A percentile compares a stretch with the other conserved stretches of the same genome.
Evolutionary conservation across 345 rosid species (phyloP).

Genomic region (Brassica rapa): DNA sequence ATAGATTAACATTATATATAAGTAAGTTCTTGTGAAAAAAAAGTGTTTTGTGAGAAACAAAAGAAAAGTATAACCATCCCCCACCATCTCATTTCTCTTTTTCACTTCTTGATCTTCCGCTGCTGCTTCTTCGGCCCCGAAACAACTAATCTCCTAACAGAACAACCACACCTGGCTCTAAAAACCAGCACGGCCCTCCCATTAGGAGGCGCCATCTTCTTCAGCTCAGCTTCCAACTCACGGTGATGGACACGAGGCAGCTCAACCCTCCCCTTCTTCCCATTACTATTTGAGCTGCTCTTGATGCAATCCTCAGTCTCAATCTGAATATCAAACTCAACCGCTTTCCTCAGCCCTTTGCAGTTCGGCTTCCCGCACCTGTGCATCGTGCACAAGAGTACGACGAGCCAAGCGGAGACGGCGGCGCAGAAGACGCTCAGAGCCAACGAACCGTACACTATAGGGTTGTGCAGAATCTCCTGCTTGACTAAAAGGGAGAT

Average conservation of each 20-base stretch:
- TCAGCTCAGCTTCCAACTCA: slow-evolving; percentile 71
- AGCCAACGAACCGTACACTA: slow-evolving; percentile 74
- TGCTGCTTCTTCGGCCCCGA: slow-evolving; percentile 70
- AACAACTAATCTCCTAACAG: slow-evolving; percentile 85
- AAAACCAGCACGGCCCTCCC: slow-evolving; percentile 73
- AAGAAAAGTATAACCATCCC: slow-evolving; percentile 19
- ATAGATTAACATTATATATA: slow-evolving; percentile 17
- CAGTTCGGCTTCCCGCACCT: slow-evolving; percentile 82
- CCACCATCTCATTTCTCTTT: slow-evolving; percentile 7
- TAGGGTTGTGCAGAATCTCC: slow-evolving; percentile 64
- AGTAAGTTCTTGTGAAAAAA: slow-evolving; percentile 6
- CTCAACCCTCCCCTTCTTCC: slow-evolving; percentile 51
- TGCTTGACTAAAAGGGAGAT: slow-evolving; percentile 51
- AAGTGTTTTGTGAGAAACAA: slow-evolving; percentile 14
- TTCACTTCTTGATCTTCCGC: slow-evolving; percentile 80
- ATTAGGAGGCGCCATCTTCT: slow-evolving; percentile 85
- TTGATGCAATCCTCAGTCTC: slow-evolving; percentile 89
- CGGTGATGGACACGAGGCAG: slow-evolving; percentile 71
- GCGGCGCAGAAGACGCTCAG: slow-evolving; percentile 63
- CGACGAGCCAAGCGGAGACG: slow-evolving; percentile 58
- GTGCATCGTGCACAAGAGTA: slow-evolving; percentile 60
- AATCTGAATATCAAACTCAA: slow-evolving; percentile 87
- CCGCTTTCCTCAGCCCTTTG: slow-evolving; percentile 78
- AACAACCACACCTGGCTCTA: slow-evolving; percentile 75
- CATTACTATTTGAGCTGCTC: slow-evolving; percentile 55